phyloP scores from a whole-genome alignment of 164 flowering plant species.

The Malania oleifera region DNA sequence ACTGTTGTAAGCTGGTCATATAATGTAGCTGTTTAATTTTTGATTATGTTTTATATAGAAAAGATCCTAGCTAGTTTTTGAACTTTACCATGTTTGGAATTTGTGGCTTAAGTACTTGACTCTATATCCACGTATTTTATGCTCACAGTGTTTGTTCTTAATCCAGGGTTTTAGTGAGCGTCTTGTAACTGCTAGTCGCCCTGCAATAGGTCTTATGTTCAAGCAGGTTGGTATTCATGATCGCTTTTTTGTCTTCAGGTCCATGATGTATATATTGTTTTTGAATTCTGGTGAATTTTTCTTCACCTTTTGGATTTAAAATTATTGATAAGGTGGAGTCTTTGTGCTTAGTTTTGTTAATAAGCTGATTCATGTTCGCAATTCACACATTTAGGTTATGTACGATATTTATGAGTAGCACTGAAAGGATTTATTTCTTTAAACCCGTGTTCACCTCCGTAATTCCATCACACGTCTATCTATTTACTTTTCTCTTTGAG shows the following conservation, averaged over 20 bases:
- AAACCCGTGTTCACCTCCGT: background rate
- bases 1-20: too few relatives aligned
- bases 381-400: background rate
- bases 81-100: too few relatives aligned
- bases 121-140: background rate
- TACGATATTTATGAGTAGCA: background rate
- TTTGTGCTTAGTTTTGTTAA: background rate
- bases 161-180: slow-evolving; percentile 93
- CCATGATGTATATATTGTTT: background rate
- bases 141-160: slow-evolving; percentile 2
- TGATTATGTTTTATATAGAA: too few relatives aligned
- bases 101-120: too few relatives aligned
- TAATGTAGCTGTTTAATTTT: too few relatives aligned
- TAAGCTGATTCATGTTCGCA: background rate
- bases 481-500: too few relatives aligned
- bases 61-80: too few relatives aligned
- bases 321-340: background rate
- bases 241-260: slow-evolving; percentile 1
- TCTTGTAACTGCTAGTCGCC: slow-evolving; percentile 85
- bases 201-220: slow-evolving; percentile 89
- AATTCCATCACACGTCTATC: too few relatives aligned
- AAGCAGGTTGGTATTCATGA: slow-evolving; percentile 64
- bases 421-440: background rate
- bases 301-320: background rate
- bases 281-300: background rate